Base-by-base conservation (phyloP, 257 asterid species). In the Hygrophila difformis region DNA sequence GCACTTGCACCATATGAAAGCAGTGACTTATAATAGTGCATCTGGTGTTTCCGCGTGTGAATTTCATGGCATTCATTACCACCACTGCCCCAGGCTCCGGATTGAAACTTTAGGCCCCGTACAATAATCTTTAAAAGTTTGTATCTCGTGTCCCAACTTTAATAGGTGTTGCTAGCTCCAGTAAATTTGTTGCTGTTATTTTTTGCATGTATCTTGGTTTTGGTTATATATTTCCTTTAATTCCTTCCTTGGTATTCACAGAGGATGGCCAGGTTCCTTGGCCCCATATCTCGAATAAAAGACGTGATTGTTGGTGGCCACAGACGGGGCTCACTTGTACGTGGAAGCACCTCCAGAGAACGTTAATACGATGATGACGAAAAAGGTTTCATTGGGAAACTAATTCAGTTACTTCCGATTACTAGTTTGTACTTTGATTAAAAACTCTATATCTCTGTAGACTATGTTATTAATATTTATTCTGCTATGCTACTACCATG, bases 251-350 rank as follows among this genome's bases (percentile, higher is more conserved):
- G 21, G 18, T 21, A 5, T 34, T 38, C 38, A 18, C 79, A 78
- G 89, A 68, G 56, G 66, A 72, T 71, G 70, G 55, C 68, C 60
- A 33, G 76, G 77, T 48, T 76, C 41, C 28, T 82, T 33, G 73
- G 77, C n/a, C 81, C 89, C 33, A 31, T 82, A 39, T 45, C 78
- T 60, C 80, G 89, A 46, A 50, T 82, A 26, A 81, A 75, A 70
- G 83, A 63, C 14, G 68, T 61, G 56, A 38, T 82, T 40, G 70
- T 73, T 40, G 79, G 75, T 47, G 87, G 78, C 57, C 69, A 65
- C 50, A 73, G 49, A 23, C 70, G 67, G 14, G 74, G 74, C 56
- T 69, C 84, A 22, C 46, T 70, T 18, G 45, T 62, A 8, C 59
- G 72, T 38, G 68, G 79, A 49, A 61, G 63, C 56, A 39, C 63